Evolutionary conservation across 345 rosid species (phyloP).

Genomic region (Syzygium grande): DNA sequence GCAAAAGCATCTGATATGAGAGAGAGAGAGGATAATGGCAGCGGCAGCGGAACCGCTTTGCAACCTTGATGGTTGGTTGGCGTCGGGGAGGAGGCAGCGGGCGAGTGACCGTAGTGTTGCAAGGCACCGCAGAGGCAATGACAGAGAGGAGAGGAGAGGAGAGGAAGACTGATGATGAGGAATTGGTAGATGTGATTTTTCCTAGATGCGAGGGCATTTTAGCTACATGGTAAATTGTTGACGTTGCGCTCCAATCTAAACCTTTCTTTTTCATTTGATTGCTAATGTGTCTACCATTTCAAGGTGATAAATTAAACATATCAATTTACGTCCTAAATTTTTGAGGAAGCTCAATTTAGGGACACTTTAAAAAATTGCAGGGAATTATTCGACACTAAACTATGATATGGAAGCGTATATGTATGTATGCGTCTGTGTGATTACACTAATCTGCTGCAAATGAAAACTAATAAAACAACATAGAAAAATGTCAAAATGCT

Average conservation of each 20-base stretch:
- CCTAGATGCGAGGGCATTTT: not conserved
- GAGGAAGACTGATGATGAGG: accelerated
- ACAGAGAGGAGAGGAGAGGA: not conserved
- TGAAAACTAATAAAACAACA: not conserved
- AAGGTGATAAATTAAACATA: not conserved
- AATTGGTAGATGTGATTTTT: too few species aligned
- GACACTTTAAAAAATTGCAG: too few species aligned
- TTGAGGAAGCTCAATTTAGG: too few species aligned
- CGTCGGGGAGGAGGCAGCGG: accelerated
- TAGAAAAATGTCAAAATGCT: not conserved
- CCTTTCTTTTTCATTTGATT: not conserved
- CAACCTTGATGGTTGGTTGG: not conserved
- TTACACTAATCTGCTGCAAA: not conserved
- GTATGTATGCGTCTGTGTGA: too few species aligned
- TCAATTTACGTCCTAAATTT: too few species aligned
- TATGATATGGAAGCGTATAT: too few species aligned
- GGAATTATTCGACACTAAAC: too few species aligned
- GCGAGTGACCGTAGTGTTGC: accelerated
- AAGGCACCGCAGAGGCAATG: not conserved
- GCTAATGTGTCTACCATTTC: not conserved
- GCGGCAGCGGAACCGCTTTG: too few species aligned
- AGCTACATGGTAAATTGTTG: too few species aligned
- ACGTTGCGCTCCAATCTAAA: not conserved
- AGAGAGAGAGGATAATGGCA: too few species aligned
- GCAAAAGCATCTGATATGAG: not conserved